Evolutionary conservation across 2,329 filamentous ascomycete species (phyloP).

Genomic region (Pyricularia grisea): DNA sequence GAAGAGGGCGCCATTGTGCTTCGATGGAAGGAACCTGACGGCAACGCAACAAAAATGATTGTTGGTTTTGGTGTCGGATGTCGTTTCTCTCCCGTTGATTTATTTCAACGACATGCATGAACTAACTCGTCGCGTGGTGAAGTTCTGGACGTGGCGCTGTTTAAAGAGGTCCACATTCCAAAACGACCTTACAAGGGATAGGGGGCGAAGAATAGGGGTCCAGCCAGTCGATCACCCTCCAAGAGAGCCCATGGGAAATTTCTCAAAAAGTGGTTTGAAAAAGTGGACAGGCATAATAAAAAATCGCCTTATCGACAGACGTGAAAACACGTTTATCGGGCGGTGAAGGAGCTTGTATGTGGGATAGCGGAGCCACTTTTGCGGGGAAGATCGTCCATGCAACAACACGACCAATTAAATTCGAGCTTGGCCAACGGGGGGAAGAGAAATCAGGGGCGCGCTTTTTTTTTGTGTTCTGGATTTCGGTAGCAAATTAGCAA

Average conservation of each 20-base stretch:
- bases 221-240: neutral
- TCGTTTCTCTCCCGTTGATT: neutral
- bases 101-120: neutral
- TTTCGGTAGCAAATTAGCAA: neutral
- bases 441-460: neutral
- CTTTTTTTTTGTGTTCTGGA: neutral
- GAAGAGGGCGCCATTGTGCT: constrained; percentile 17
- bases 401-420: neutral
- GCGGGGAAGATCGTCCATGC: neutral
- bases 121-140: neutral
- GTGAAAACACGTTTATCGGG: neutral
- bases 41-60: neutral
- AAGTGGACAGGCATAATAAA: neutral
- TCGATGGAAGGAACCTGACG: neutral
- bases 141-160: neutral
- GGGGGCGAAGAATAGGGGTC: neutral
- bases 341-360: neutral
- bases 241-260: neutral
- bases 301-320: neutral
- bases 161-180: constrained; percentile 1
- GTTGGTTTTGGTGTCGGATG: neutral
- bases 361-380: constrained; percentile 1
- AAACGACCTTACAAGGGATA: neutral
- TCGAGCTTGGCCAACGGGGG: neutral
- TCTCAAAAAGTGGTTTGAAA: neutral